Evolutionary conservation across 805 yeast genomes (phyloP).

Genomic region (Geotrichum ghanense): DNA sequence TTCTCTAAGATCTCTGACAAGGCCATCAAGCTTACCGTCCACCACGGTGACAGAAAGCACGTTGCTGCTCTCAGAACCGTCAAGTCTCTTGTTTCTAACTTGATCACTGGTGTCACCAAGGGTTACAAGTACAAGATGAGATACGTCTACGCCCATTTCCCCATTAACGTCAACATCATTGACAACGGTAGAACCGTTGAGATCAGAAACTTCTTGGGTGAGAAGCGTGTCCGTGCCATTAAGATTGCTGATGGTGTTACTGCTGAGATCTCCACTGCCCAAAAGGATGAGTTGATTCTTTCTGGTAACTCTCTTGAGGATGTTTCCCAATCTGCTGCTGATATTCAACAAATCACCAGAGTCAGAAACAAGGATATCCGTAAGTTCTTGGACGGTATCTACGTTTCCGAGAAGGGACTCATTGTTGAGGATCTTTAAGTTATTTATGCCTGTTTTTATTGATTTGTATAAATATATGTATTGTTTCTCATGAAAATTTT

Average conservation of each 20-base stretch:
- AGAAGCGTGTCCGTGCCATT: slow-evolving; percentile 85
- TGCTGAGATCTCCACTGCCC: slow-evolving; percentile 62
- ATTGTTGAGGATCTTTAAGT: slow-evolving; percentile 24
- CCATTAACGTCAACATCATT: slow-evolving; percentile 87
- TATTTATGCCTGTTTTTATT: not conserved
- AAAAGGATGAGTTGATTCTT: slow-evolving; percentile 86
- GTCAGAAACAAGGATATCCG: slow-evolving; percentile 99
- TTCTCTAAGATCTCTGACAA: slow-evolving; percentile 58
- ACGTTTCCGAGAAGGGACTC: slow-evolving; percentile 88
- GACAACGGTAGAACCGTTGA: slow-evolving; percentile 70
- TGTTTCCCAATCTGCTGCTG: slow-evolving; percentile 95
- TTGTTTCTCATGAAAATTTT: too few relatives aligned
- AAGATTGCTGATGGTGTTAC: slow-evolving; percentile 78
- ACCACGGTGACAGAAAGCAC: slow-evolving; percentile 98
- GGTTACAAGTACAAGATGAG: slow-evolving; percentile 99
- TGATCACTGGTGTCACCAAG: slow-evolving; percentile 93
- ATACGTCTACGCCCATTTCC: slow-evolving; percentile 99
- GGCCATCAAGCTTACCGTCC: slow-evolving; percentile 76
- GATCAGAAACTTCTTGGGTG: slow-evolving; percentile 98
- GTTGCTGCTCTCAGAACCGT: slow-evolving; percentile 98
- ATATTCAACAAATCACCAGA: slow-evolving; percentile 90
- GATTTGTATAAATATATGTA: too few relatives aligned
- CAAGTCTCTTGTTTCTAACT: slow-evolving; percentile 81
- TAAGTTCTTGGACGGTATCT: slow-evolving; percentile 98
- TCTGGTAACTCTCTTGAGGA: slow-evolving; percentile 91